Conservation (phyloP, 768 basidiomycete genomes). For the Leccinum rimulosum region DNA sequence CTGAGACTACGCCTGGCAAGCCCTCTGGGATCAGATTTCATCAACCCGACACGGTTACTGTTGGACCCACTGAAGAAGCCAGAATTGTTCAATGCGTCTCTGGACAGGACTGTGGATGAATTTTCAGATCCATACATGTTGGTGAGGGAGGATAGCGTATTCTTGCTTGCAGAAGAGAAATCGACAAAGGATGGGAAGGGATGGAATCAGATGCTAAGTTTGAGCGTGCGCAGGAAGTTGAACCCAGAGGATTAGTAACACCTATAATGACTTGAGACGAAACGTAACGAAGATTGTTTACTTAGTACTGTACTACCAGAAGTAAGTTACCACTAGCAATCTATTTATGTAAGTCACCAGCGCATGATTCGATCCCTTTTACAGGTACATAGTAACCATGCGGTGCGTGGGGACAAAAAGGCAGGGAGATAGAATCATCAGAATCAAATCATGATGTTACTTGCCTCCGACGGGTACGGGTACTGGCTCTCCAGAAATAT, state of each 20-base stretch:
- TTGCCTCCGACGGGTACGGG: too few species aligned
- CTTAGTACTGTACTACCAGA: too few species aligned
- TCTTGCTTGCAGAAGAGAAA: neutral
- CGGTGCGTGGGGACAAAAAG: too few species aligned
- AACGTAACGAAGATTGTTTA: too few species aligned
- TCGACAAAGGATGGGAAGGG: neutral
- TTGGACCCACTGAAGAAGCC: conserved; percentile 12
- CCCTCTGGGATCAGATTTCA: conserved; percentile 9
- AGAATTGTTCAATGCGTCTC: conserved; percentile 11
- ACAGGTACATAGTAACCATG: too few species aligned
- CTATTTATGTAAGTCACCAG: too few species aligned
- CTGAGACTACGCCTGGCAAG: conserved; percentile 6
- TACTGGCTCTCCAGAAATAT: too few species aligned
- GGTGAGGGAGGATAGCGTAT: neutral
- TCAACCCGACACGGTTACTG: conserved; percentile 9
- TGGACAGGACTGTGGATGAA: neutral
- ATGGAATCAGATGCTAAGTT: neutral
- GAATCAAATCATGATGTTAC: too few species aligned
- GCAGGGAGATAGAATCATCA: too few species aligned
- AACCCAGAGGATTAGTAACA: neutral
- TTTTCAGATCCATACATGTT: conserved; percentile 7
- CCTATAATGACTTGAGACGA: neutral
- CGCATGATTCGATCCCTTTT: too few species aligned
- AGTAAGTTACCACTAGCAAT: too few species aligned
- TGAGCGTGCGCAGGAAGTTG: too few species aligned